Conservation (phyloP, 1,284 basidiomycete species). For the Ganoderma sinense region DNA sequence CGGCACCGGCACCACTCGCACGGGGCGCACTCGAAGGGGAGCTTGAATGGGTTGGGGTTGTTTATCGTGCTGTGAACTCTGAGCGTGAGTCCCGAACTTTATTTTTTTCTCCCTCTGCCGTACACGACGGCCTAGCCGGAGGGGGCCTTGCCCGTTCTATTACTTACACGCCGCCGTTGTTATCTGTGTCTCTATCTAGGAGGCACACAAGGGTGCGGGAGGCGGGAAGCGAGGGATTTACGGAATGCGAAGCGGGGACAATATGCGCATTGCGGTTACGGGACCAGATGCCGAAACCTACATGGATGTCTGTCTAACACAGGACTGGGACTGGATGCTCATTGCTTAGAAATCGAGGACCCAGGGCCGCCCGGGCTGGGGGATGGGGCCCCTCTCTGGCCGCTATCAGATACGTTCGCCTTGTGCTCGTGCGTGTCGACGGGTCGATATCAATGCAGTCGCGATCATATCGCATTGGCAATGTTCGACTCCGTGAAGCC, state of each 20-base stretch:
- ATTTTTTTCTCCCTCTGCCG: conserved; percentile 14
- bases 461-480: conserved; percentile 4
- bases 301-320: conserved; percentile 2
- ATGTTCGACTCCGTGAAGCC: conserved; percentile 11
- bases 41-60: conserved; percentile 12
- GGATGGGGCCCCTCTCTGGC: conserved; percentile 11
- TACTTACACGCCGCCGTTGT: conserved; percentile 14
- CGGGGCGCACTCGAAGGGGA: conserved; percentile 24
- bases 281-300: conserved; percentile 1
- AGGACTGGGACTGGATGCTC: conserved; percentile 2
- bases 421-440: background rate
- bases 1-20: conserved; percentile 3
- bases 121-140: conserved; percentile 13
- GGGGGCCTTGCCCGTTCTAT: conserved; percentile 7
- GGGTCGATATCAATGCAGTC: conserved; percentile 8
- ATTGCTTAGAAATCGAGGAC: conserved; percentile 9
- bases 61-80: conserved; percentile 7
- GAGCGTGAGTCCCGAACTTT: conserved; percentile 11
- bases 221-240: conserved; percentile 3
- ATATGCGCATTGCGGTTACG: conserved; percentile 3
- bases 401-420: conserved; percentile 9
- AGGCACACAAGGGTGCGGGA: background rate
- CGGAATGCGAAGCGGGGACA: conserved; percentile 10
- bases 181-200: conserved; percentile 1
- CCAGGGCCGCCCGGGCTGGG: background rate